These are phyloP conservation scores for Lactarius hatsudake DNA, from an alignment of 768 basidiomycete species.

Conservation along the genomic window DNA sequence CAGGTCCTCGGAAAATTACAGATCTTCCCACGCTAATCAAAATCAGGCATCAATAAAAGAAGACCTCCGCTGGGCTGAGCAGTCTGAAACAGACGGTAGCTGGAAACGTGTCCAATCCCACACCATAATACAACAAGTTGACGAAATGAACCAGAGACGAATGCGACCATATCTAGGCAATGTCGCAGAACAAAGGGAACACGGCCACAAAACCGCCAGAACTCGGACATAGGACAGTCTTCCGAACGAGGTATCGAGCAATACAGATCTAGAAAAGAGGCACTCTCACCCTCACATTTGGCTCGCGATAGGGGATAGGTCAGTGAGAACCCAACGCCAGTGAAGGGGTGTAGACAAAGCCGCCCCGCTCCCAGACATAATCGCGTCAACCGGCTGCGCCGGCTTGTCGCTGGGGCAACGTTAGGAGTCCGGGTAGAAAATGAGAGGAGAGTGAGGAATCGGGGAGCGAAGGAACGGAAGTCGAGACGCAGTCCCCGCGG, in stretches of 20 bases:
- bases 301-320: background rate
- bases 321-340: background rate
- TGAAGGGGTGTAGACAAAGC: background rate
- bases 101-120: background rate
- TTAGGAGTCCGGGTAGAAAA: background rate
- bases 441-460: background rate
- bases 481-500: background rate
- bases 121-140: background rate
- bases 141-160: background rate
- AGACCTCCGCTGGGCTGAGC: background rate
- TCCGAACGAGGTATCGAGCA: background rate
- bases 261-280: background rate
- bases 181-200: background rate
- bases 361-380: background rate
- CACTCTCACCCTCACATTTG: background rate
- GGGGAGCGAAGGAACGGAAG: background rate
- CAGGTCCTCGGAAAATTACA: background rate
- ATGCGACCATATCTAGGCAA: background rate
- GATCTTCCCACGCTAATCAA: background rate
- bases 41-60: background rate
- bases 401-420: background rate
- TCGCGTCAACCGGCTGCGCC: background rate
- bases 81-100: background rate
- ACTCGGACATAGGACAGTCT: background rate
- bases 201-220: background rate